These are phyloP conservation scores for Aspergillus nanangensis DNA, from an alignment of 495 filamentous ascomycete genomes.

Conservation along the genomic window DNA sequence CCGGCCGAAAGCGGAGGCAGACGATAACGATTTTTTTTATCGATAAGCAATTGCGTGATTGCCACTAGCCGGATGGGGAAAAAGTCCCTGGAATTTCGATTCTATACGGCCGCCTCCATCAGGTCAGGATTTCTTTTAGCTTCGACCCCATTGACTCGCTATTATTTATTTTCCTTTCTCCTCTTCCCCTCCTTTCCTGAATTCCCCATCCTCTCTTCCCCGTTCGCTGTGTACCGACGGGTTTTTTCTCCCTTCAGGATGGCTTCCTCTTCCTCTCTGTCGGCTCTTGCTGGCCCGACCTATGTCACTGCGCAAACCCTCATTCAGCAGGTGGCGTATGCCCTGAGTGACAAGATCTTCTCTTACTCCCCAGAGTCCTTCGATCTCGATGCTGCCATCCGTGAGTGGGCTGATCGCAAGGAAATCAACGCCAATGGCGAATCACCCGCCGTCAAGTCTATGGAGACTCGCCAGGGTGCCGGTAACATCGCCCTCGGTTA, in stretches of 20 bases:
- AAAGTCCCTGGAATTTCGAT: constrained; percentile 28
- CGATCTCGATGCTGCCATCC: constrained; percentile 76
- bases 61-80: constrained; percentile 33
- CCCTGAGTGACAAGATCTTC: constrained; percentile 92
- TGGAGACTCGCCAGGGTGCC: constrained; percentile 86
- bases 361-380: constrained; percentile 93
- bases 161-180: constrained; percentile 13
- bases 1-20: constrained; percentile 15
- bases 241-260: constrained; percentile 37
- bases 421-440: constrained; percentile 80
- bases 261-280: constrained; percentile 31
- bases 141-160: too few relatives aligned
- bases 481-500: constrained; percentile 92
- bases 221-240: too few relatives aligned
- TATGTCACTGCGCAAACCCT: constrained; percentile 89
- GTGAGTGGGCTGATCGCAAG: constrained; percentile 61
- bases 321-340: constrained; percentile 92
- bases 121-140: too few relatives aligned
- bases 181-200: constrained; percentile 16
- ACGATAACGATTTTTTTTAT: constrained; percentile 7
- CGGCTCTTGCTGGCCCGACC: constrained; percentile 77
- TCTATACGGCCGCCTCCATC: constrained; percentile 20
- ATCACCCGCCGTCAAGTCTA: constrained; percentile 65
- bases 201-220: constrained; percentile 14
- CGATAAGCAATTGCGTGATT: constrained; percentile 44